Base-by-base conservation (phyloP, 2,329 filamentous ascomycete genomes). In the Aureobasidium sp. region DNA sequence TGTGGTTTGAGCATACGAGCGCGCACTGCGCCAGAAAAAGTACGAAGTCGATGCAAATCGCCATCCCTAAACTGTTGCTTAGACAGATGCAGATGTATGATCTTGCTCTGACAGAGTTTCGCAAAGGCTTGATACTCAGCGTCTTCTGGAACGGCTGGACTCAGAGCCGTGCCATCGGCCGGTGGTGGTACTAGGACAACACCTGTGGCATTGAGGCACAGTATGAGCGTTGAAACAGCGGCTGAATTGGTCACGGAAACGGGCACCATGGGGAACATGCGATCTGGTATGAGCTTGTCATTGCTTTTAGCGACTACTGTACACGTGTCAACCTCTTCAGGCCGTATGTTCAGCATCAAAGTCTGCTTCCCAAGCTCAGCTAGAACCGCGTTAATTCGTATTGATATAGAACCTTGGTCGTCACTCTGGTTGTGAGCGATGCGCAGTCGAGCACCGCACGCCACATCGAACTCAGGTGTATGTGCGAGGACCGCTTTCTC, bases 401-500 rank as follows among this genome's bases (percentile, higher is more conserved):
- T 52, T 4, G 57, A 50, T 17, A 61, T 44, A 5, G 36, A 44
- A 24, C 57, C 57, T 24, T 44, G 57, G n/a, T 52, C 27, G 12
- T 9, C n/a, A 5, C 20, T 43, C 3, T 34, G 47, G 32, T 61
- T 47, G 13, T 51, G 39, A 15, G 41, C 37, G 15, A 61, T 52
- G 34, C 46, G 46, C 20, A 61, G 41, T 15, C 44, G 57, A 44
- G 47, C 57, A 17, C 26, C n/a, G 20, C 57, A 61, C 7, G 41
- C 57, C 24, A 59, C 56, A 17, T 52, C 9, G 51, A 43, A 55
- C 6, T 41, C 51, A 13, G 51, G 51, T 13, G 51, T 9, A 34
- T 61, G 57, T 15, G 47, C 47, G 17, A 61, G 57, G 47, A 52
- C 47, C 24, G 46, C 57, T 34, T 46, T 61, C 17, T 61, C 57